phyloP scores from a whole-genome alignment of 345 rosid species.

The Eucalyptus viminalis region DNA sequence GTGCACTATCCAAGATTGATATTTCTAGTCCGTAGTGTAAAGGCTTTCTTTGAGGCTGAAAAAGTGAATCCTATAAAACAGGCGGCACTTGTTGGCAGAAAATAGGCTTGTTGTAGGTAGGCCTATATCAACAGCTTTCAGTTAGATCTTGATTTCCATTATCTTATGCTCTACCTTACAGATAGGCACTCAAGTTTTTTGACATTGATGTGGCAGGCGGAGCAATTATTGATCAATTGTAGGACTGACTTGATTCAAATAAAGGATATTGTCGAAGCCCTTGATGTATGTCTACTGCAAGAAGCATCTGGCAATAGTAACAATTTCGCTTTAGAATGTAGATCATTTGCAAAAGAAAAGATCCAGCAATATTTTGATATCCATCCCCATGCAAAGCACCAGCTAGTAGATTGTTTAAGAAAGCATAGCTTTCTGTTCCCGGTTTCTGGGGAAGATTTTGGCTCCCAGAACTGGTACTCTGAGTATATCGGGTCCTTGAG shows the following conservation, averaged over 20 bases:
- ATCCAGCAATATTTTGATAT: slow-evolving; percentile 23
- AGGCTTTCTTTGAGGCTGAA: background rate
- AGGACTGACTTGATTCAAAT: slow-evolving; percentile 38
- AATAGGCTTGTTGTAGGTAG: background rate
- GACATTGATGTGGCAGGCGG: slow-evolving; percentile 38
- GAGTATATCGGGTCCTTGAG: slow-evolving; percentile 13
- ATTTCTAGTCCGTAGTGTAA: background rate
- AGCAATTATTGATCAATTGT: slow-evolving; percentile 47
- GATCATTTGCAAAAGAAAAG: slow-evolving; percentile 11
- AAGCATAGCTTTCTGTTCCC: slow-evolving; percentile 18
- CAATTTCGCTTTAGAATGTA: slow-evolving; percentile 2
- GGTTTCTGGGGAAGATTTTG: slow-evolving; percentile 27
- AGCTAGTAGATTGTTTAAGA: slow-evolving; percentile 46
- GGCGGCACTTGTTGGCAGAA: background rate
- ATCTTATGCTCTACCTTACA: background rate
- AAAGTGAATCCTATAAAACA: background rate
- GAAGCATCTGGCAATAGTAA: background rate
- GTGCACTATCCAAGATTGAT: background rate
- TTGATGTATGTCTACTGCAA: slow-evolving; percentile 25
- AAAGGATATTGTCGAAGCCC: slow-evolving; percentile 33
- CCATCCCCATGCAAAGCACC: slow-evolving; percentile 29
- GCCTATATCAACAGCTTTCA: background rate
- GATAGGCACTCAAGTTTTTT: background rate
- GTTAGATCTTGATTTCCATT: background rate
- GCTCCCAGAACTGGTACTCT: slow-evolving; percentile 10